These are phyloP conservation scores for Salix koriyanagi DNA, from an alignment of 345 rosid species.

Conservation along the genomic window DNA sequence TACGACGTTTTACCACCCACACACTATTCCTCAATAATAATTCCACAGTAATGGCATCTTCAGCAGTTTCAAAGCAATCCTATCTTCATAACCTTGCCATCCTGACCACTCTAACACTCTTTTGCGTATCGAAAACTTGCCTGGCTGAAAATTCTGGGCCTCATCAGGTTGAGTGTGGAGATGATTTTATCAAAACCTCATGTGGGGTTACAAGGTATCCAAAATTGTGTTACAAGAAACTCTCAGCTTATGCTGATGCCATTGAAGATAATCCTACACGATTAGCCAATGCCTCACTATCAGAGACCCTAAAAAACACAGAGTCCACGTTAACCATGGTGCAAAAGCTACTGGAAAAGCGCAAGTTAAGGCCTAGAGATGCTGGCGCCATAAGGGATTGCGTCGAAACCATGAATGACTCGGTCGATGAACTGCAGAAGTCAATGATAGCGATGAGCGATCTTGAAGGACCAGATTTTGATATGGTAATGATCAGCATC, in stretches of 20 bases:
- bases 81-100: not conserved
- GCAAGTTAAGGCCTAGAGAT: conserved; percentile 19
- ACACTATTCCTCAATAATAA: not conserved
- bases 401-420: conserved; percentile 31
- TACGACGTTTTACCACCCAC: not conserved
- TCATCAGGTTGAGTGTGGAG: not conserved
- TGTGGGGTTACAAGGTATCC: conserved; percentile 39
- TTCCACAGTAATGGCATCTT: not conserved
- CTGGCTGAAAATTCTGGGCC: not conserved
- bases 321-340: conserved; percentile 14
- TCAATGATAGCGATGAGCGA: conserved; percentile 33
- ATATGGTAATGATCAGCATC: conserved; percentile 26
- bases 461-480: conserved; percentile 33
- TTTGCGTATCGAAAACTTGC: not conserved
- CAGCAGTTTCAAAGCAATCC: not conserved
- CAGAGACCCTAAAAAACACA: conserved; percentile 23
- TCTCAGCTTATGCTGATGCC: conserved; percentile 28
- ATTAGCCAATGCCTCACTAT: conserved; percentile 31
- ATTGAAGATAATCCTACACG: conserved; percentile 24
- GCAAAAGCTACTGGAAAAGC: conserved; percentile 2
- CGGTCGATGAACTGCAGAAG: conserved; percentile 27
- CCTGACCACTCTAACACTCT: not conserved
- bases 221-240: conserved; percentile 33
- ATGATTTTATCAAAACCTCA: conserved; percentile 26
- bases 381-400: conserved; percentile 35